A percentile compares a stretch with the other conserved stretches of the same genome.
phyloP scores from a whole-genome alignment of 257 asterid genomes.

The Prunella vulgaris region DNA sequence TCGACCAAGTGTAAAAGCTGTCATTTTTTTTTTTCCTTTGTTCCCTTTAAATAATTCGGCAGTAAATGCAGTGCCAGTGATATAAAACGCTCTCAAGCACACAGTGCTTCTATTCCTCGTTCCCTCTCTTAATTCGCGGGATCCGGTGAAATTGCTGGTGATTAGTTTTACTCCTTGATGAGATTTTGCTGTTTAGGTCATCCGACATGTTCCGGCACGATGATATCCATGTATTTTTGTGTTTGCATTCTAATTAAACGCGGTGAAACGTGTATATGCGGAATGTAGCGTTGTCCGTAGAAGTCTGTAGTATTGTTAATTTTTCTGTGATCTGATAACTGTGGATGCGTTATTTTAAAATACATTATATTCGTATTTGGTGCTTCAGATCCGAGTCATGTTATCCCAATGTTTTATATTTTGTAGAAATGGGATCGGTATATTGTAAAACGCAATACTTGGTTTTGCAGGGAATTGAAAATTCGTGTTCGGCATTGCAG shows the following conservation, averaged over 20 bases:
- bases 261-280: neutral
- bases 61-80: neutral
- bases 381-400: constrained; percentile 18
- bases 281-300: neutral
- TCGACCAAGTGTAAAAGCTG: too few species aligned
- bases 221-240: neutral
- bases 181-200: neutral
- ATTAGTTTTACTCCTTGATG: neutral
- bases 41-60: neutral
- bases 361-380: neutral
- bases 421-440: neutral
- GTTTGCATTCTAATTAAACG: neutral
- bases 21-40: too few species aligned
- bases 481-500: constrained; percentile 24
- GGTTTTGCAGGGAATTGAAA: constrained; percentile 11
- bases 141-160: constrained; percentile 1
- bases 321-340: too few species aligned
- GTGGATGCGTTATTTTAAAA: neutral
- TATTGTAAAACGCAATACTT: neutral
- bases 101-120: neutral
- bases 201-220: neutral
- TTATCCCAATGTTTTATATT: neutral
- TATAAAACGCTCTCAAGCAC: neutral
- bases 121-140: neutral
- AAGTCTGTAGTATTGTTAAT: neutral